Evolutionary conservation across 2,329 filamentous ascomycete species (phyloP), one percentile per base, ranked within the genome.

Genomic region (Aspergillus sp.): DNA sequence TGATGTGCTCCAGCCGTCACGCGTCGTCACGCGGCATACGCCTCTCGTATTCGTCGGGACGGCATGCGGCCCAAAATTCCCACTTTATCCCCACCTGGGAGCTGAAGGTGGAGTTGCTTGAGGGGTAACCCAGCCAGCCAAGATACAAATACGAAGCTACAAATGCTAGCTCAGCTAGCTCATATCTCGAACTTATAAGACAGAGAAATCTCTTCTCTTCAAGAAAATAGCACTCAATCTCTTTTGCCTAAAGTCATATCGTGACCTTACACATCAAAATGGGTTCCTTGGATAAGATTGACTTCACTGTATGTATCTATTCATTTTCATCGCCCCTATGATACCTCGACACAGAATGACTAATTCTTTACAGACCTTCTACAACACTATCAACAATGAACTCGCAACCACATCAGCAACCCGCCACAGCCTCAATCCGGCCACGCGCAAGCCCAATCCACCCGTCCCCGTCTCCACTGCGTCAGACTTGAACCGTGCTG

Each of bases 361-460:
- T 19, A 17, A 43, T 10, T 43, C 39, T 32, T 12, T 6, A 49
- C 13, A 30, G 25, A 32, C 19, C 10, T 50, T 50, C 47, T 50
- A 30, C 25, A 50, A 50, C 25, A 50, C 47, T 5, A 50, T 50
- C 25, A 50, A 50, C 25, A 50, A 50, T 30, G 47, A 50, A 50
- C 23, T 50, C 23, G 21, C 47, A 30, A 50, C 50, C 30, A 53
- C 50, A 6, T 8, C 50, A 32, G 36, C 50, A 53, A 53, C 32
- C 5, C 50, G 50, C 30, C 32, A 53, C 30, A 25, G 50, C 30
- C 19, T 41, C 19, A 53, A 53, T 32, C 50, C 50, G 15, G 50
- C 50, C 21, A 53, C 30, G 12, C 30, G 50, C 36, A 21, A 53
- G 30, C 30, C 50, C 30, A 38, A 38, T 5, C 17, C 50, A 5